A percentile compares a stretch with the other conserved stretches of the same genome.
Evolutionary conservation across 805 yeast species (phyloP).

Genomic region (Candida ficus): DNA sequence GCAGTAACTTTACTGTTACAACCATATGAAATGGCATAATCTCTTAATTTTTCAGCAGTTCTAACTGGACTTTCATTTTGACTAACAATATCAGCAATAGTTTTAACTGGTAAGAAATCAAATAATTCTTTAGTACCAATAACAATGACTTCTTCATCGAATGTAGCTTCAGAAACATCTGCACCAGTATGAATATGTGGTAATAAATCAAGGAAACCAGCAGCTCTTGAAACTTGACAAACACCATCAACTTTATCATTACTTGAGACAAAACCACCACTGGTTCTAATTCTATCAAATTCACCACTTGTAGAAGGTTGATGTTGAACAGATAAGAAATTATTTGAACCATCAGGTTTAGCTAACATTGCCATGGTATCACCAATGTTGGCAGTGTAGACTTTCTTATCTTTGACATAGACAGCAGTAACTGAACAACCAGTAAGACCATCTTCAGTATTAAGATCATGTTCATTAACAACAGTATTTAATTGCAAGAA

Average conservation of each 20-base stretch:
- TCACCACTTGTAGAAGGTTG: constrained; percentile 76
- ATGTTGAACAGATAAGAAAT: constrained; percentile 69
- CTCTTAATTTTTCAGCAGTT: constrained; percentile 91
- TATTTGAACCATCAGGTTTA: constrained; percentile 74
- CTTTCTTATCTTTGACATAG: constrained; percentile 62
- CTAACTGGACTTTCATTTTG: constrained; percentile 77
- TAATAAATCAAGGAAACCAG: constrained; percentile 79
- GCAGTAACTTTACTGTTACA: constrained; percentile 74
- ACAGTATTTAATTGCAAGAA: constrained; percentile 79
- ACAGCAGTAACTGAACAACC: constrained; percentile 86
- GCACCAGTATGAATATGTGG: constrained; percentile 93
- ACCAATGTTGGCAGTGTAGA: constrained; percentile 87
- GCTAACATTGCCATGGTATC: constrained; percentile 81
- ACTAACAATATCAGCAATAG: constrained; percentile 87
- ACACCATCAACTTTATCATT: constrained; percentile 83
- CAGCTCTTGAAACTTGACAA: constrained; percentile 81
- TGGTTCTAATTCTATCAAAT: constrained; percentile 80
- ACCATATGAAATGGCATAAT: constrained; percentile 91
- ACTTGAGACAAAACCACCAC: constrained; percentile 87
- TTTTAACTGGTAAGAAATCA: constrained; percentile 76
- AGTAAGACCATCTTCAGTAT: constrained; percentile 64
- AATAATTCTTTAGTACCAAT: constrained; percentile 81
- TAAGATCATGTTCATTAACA: constrained; percentile 46
- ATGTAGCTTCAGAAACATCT: constrained; percentile 56
- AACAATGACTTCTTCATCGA: constrained; percentile 78